These are phyloP conservation scores for Dactylellina parvicollis DNA, from an alignment of 2,329 filamentous ascomycete genomes.

Conservation along the genomic window DNA sequence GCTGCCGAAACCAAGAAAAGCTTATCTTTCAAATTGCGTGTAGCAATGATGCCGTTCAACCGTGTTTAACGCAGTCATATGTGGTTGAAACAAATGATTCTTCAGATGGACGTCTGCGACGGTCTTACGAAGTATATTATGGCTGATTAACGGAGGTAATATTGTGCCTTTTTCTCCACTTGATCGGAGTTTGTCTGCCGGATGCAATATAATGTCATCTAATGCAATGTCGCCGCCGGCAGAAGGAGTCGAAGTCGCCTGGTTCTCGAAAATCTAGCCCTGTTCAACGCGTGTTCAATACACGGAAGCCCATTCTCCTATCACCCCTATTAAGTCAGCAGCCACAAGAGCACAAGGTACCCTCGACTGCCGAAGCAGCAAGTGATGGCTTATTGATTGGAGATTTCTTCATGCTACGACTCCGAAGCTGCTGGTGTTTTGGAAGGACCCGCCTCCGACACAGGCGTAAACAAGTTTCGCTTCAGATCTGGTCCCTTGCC, in stretches of 20 bases:
- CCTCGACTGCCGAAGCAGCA: neutral
- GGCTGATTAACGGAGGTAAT: neutral
- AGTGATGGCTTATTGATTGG: constrained; percentile 18
- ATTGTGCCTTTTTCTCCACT: neutral
- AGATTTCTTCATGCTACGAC: constrained; percentile 25
- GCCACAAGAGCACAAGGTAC: neutral
- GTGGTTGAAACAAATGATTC: constrained; percentile 2
- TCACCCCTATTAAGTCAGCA: constrained; percentile 16
- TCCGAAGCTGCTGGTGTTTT: constrained; percentile 45
- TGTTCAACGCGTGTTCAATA: neutral
- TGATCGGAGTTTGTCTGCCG: constrained; percentile 9
- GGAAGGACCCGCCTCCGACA: constrained; percentile 37
- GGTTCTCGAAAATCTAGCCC: neutral
- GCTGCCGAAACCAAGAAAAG: constrained; percentile 2
- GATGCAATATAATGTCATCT: neutral
- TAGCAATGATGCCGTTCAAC: constrained; percentile 2
- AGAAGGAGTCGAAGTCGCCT: neutral
- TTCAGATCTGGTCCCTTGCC: constrained; percentile 44
- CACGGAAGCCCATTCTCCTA: neutral
- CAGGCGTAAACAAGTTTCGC: constrained; percentile 53
- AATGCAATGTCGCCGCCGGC: neutral
- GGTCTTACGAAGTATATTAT: neutral
- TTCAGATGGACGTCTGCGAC: neutral
- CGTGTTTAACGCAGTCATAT: neutral
- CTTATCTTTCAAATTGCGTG: neutral